Evolutionary conservation across 2,329 filamentous ascomycete genomes (phyloP).

Genomic region (Didymella glomerata): DNA sequence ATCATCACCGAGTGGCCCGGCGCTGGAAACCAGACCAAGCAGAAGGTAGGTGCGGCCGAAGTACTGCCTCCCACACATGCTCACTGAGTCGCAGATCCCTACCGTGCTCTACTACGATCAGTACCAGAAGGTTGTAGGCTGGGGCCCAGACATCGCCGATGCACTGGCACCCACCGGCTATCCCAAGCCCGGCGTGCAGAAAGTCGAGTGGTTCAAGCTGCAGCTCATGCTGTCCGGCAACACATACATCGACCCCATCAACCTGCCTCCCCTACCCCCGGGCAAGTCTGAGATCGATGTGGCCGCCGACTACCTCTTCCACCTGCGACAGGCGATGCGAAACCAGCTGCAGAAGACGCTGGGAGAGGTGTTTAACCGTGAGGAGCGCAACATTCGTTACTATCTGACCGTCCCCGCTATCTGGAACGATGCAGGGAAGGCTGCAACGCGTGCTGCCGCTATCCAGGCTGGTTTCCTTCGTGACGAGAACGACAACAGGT

Average conservation of each 20-base stretch:
- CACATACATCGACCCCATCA: slow-evolving; percentile 99
- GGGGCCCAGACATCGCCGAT: slow-evolving; percentile 98
- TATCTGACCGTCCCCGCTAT: slow-evolving; percentile 99
- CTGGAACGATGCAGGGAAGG: slow-evolving; percentile 99
- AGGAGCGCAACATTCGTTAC: slow-evolving; percentile 97
- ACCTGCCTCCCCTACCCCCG: slow-evolving; percentile 93
- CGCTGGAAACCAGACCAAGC: slow-evolving; percentile 95
- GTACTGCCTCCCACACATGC: neutral
- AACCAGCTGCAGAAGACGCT: slow-evolving; percentile 94
- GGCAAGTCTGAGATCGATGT: slow-evolving; percentile 99
- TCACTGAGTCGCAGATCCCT: slow-evolving; percentile 72
- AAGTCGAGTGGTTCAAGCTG: slow-evolving; percentile 99
- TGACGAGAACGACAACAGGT: slow-evolving; percentile 95
- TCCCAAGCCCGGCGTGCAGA: slow-evolving; percentile 96
- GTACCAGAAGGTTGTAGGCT: slow-evolving; percentile 99
- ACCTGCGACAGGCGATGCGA: slow-evolving; percentile 95
- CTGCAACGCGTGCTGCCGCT: slow-evolving; percentile 91
- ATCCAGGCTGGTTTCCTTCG: slow-evolving; percentile 97
- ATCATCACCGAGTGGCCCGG: slow-evolving; percentile 99
- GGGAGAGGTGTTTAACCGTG: slow-evolving; percentile 96
- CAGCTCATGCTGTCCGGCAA: slow-evolving; percentile 99
- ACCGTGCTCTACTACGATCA: slow-evolving; percentile 99
- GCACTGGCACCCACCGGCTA: slow-evolving; percentile 96
- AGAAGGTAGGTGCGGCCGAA: slow-evolving; percentile 74
- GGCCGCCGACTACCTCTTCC: slow-evolving; percentile 98